A percentile compares a stretch with the other conserved stretches of the same genome.
Evolutionary conservation across 2,329 filamentous ascomycete species (phyloP).

Genomic region (Neonectria ditissima): DNA sequence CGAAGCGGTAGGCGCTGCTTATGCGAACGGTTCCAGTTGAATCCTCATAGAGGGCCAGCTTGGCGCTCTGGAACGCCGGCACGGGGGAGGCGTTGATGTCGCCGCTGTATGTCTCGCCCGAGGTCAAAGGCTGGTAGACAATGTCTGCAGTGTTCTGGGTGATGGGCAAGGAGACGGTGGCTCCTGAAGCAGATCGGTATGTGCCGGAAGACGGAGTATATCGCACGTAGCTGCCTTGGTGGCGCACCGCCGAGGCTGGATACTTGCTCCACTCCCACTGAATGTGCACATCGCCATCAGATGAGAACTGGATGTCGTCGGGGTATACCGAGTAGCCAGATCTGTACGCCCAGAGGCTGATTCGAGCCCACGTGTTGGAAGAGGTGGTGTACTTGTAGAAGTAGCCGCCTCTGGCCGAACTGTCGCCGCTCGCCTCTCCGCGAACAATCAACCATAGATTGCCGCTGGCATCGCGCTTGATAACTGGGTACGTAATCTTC

Average conservation of each 20-base stretch:
- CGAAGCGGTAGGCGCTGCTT: conserved; percentile 35
- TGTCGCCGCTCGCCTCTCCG: conserved; percentile 28
- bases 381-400: conserved; percentile 32
- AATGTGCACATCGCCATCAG: conserved; percentile 42
- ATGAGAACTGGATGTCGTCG: conserved; percentile 43
- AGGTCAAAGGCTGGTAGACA: conserved; percentile 38
- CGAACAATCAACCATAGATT: conserved; percentile 35
- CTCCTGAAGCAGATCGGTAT: conserved; percentile 30
- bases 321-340: conserved; percentile 43
- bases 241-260: conserved; percentile 42
- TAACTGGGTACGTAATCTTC: conserved; percentile 32
- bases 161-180: conserved; percentile 24
- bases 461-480: conserved; percentile 32
- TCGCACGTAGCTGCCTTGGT: conserved; percentile 43
- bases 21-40: conserved; percentile 29
- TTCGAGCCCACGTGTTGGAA: conserved; percentile 27
- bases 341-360: conserved; percentile 36
- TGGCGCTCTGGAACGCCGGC: conserved; percentile 37
- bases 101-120: conserved; percentile 34
- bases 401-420: conserved; percentile 29
- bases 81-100: conserved; percentile 34
- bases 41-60: conserved; percentile 37
- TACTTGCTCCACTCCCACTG: conserved; percentile 47
- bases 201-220: conserved; percentile 38
- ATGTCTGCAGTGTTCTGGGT: conserved; percentile 30